phyloP scores from a whole-genome alignment of 2,329 filamentous ascomycete species.

The Neofusicoccum ribis region DNA sequence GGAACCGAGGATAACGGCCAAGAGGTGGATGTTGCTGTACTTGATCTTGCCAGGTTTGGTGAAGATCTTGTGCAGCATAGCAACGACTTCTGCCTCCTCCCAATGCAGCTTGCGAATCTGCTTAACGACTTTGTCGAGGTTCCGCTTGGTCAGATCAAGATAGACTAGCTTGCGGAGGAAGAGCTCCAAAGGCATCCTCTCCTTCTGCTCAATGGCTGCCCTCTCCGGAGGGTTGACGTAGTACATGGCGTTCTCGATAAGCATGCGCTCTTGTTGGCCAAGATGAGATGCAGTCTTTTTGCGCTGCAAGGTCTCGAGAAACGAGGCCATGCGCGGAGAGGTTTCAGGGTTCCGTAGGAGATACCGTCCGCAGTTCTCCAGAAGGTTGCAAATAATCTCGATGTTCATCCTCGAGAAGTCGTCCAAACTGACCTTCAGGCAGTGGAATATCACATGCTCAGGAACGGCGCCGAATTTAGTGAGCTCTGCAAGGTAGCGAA shows the following conservation, averaged over 20 bases:
- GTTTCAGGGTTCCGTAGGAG: slow-evolving; percentile 90
- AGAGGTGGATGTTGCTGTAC: slow-evolving; percentile 91
- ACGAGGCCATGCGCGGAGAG: slow-evolving; percentile 86
- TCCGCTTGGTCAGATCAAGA: slow-evolving; percentile 88
- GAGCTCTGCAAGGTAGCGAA: slow-evolving; percentile 94
- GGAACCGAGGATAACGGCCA: slow-evolving; percentile 85
- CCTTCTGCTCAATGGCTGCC: slow-evolving; percentile 93
- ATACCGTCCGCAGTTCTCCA: slow-evolving; percentile 96
- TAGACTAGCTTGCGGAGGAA: slow-evolving; percentile 94
- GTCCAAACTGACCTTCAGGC: slow-evolving; percentile 93
- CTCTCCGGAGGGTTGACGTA: slow-evolving; percentile 95
- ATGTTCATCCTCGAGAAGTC: slow-evolving; percentile 99
- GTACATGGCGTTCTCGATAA: slow-evolving; percentile 97
- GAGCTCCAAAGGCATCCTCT: slow-evolving; percentile 87
- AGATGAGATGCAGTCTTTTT: slow-evolving; percentile 97
- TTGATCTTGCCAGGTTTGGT: slow-evolving; percentile 96
- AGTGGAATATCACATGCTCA: slow-evolving; percentile 98
- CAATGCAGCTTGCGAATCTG: slow-evolving; percentile 94
- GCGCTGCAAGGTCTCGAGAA: slow-evolving; percentile 89
- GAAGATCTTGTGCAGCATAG: slow-evolving; percentile 84
- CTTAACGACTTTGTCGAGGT: slow-evolving; percentile 89
- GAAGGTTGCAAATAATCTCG: slow-evolving; percentile 92
- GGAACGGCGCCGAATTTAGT: slow-evolving; percentile 98
- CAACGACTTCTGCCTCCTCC: slow-evolving; percentile 87
- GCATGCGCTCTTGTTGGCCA: slow-evolving; percentile 93